Conservation (phyloP, 2,329 filamentous ascomycete genomes). For the Aspergillus bombycis region DNA sequence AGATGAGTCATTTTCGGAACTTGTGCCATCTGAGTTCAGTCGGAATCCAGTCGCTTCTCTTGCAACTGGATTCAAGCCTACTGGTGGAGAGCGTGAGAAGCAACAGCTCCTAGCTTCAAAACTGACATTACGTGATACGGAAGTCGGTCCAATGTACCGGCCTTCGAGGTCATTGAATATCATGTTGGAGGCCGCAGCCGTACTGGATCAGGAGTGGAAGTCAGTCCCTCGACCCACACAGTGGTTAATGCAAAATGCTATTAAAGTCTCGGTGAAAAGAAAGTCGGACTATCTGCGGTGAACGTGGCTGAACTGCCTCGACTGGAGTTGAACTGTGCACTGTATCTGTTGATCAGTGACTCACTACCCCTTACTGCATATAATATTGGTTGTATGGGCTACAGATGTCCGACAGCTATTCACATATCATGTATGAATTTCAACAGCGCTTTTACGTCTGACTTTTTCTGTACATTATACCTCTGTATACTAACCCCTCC, state of each 20-base stretch:
- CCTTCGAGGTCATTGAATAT: constrained; percentile 29
- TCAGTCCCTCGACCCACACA: constrained; percentile 25
- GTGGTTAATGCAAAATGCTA: constrained; percentile 39
- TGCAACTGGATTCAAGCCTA: constrained; percentile 19
- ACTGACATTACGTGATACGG: constrained; percentile 35
- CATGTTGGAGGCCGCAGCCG: constrained; percentile 41
- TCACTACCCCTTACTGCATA: not conserved
- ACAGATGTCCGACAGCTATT: not conserved
- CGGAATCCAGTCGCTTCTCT: constrained; percentile 32
- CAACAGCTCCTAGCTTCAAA: constrained; percentile 31
- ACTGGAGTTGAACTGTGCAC: not conserved
- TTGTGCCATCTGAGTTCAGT: constrained; percentile 31
- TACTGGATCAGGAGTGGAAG: constrained; percentile 38
- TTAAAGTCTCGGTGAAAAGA: constrained; percentile 32
- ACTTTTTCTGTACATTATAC: constrained; percentile 21
- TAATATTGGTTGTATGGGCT: not conserved
- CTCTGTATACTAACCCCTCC: constrained; percentile 1
- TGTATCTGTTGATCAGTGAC: too few species aligned
- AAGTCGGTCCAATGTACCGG: constrained; percentile 24
- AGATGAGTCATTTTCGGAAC: constrained; percentile 16
- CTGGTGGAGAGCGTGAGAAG: constrained; percentile 27
- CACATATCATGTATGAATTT: not conserved
- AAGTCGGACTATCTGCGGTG: not conserved
- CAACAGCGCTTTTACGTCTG: constrained; percentile 2
- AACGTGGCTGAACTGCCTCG: not conserved